These are phyloP conservation scores for Pelargonium nanum DNA, from an alignment of 345 rosid genomes.

Conservation along the genomic window DNA sequence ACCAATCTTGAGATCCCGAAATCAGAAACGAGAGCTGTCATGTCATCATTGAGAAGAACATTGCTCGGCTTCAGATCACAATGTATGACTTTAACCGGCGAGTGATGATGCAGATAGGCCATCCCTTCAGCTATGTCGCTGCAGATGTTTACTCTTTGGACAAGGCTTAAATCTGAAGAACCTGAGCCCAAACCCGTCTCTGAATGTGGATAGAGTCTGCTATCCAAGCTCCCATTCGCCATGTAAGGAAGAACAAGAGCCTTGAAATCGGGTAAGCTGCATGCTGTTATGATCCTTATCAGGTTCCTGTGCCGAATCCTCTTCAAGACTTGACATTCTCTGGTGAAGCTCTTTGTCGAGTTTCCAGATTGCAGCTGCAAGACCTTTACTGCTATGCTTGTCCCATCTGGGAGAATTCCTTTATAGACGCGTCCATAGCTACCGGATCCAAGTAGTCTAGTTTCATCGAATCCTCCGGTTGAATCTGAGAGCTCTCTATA, in stretches of 20 bases:
- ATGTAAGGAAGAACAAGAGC: conserved; percentile 49
- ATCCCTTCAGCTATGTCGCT: conserved; percentile 52
- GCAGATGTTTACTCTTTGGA: conserved; percentile 44
- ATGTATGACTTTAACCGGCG: conserved; percentile 42
- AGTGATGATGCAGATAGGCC: conserved; percentile 60
- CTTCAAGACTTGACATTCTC: conserved; percentile 50
- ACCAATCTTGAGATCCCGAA: conserved; percentile 47
- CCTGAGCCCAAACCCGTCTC: conserved; percentile 17
- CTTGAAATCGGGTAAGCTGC: conserved; percentile 49
- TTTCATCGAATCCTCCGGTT: conserved; percentile 35
- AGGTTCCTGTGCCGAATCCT: conserved; percentile 49
- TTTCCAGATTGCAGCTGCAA: conserved; percentile 35
- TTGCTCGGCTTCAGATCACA: conserved; percentile 58
- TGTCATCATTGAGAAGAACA: conserved; percentile 52
- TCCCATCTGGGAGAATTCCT: conserved; percentile 42
- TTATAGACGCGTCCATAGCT: conserved; percentile 37
- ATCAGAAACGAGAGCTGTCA: conserved; percentile 54
- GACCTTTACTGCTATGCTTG: conserved; percentile 40
- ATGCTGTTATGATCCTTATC: conserved; percentile 46
- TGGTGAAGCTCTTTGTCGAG: conserved; percentile 41
- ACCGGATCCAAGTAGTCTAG: conserved; percentile 35
- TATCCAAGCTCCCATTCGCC: conserved; percentile 49
- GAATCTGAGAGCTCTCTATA: conserved; percentile 40
- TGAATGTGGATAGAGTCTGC: conserved; percentile 34
- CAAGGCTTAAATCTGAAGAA: conserved; percentile 33